Evolutionary conservation across 1,284 basidiomycete species (phyloP).

Genomic region (Cutaneotrichosporon mucoides): DNA sequence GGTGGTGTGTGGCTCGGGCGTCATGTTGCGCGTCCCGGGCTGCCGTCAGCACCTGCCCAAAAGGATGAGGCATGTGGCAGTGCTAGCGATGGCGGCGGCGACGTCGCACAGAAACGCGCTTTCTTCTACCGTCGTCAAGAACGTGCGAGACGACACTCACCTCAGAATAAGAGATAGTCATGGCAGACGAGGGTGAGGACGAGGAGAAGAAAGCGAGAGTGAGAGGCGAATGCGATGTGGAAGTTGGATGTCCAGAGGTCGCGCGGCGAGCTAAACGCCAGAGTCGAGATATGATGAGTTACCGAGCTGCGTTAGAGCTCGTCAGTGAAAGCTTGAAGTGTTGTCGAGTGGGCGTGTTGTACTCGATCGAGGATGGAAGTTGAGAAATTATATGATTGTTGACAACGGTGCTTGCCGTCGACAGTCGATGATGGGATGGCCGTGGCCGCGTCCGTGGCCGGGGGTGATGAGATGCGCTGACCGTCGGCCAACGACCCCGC

Average conservation of each 20-base stretch:
- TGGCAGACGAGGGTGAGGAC: neutral
- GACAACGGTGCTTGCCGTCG: too few relatives aligned
- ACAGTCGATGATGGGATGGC: too few relatives aligned
- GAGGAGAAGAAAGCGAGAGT: neutral
- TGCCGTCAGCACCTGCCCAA: neutral
- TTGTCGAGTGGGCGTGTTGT: too few relatives aligned
- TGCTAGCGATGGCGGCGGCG: too few relatives aligned
- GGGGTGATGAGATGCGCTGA: too few relatives aligned
- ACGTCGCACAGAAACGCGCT: too few relatives aligned
- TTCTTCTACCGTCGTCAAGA: too few relatives aligned
- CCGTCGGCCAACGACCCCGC: too few relatives aligned
- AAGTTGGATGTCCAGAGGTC: neutral
- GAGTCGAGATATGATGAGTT: neutral
- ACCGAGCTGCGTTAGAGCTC: neutral
- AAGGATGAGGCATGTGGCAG: too few relatives aligned
- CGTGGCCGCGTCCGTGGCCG: too few relatives aligned
- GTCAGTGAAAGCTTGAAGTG: neutral
- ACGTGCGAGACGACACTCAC: neutral
- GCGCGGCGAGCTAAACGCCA: neutral
- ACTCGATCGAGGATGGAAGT: too few relatives aligned
- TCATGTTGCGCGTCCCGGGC: neutral
- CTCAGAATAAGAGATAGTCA: conserved; percentile 4
- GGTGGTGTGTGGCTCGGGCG: neutral
- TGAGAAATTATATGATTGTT: too few relatives aligned
- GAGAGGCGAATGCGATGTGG: neutral